phyloP scores from a whole-genome alignment of 2,329 filamentous ascomycete genomes.

The Thyridium curvatum region DNA sequence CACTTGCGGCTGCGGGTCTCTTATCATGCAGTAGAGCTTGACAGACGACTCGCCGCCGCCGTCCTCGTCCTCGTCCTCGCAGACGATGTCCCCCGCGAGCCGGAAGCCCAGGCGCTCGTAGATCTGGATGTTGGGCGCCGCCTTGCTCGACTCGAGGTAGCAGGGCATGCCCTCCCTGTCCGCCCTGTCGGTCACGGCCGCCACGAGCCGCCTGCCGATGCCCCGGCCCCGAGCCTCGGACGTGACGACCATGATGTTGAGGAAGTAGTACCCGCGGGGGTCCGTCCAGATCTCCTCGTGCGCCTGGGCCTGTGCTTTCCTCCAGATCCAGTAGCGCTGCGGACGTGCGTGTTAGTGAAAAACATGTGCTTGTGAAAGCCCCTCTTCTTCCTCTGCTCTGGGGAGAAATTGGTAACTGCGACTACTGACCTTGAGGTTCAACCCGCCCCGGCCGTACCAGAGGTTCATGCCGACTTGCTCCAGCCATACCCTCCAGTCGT shows the following conservation, averaged over 20 bases:
- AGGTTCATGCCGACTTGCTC: conserved; percentile 63
- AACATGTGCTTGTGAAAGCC: not conserved
- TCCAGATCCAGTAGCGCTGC: conserved; percentile 67
- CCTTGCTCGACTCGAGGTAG: conserved; percentile 65
- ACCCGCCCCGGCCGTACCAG: conserved; percentile 60
- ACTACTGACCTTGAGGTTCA: conserved; percentile 49
- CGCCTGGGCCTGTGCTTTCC: conserved; percentile 54
- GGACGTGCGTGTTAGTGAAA: not conserved
- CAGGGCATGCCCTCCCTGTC: conserved; percentile 59
- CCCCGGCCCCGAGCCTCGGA: conserved; percentile 61
- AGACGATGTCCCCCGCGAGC: conserved; percentile 58
- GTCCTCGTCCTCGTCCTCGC: conserved; percentile 43
- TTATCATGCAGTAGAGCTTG: conserved; percentile 42
- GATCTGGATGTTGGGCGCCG: conserved; percentile 62
- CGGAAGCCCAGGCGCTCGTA: conserved; percentile 66
- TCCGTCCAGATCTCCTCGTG: conserved; percentile 61
- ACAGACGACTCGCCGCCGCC: conserved; percentile 50
- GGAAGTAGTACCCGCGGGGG: conserved; percentile 65
- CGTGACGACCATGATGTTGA: conserved; percentile 67
- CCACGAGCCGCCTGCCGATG: conserved; percentile 58
- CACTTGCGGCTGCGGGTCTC: conserved; percentile 24
- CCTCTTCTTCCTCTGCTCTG: too few species aligned
- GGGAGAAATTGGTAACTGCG: too few species aligned
- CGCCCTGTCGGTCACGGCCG: conserved; percentile 54
- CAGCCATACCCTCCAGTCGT: conserved; percentile 60